Base-by-base conservation (phyloP, 768 basidiomycete species). In the Lactarius akahatsu region DNA sequence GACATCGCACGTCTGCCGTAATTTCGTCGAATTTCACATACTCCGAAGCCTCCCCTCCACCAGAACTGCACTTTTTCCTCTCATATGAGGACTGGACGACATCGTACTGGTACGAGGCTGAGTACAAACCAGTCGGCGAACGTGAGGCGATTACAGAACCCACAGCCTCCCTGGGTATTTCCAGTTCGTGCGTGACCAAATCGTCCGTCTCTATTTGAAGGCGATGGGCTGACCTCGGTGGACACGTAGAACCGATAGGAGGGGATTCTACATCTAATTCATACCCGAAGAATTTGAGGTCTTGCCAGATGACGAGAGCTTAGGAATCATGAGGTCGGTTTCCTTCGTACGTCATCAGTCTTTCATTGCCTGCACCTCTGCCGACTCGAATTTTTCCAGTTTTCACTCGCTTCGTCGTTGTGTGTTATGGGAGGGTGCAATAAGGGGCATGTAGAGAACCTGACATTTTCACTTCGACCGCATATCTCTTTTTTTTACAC, bases 61-160 rank as follows among this genome's bases (percentile, higher is more conserved):
- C 66, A 9, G 66, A 63, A 45, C 50, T 67, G 15, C 62, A 63
- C 38, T 43, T 67, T 34, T 67, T 67, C 57, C 62, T 67, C 13
- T 67, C 66, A 28, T 63, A 67, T 34, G 57, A 52, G n/a, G 66
- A 67, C 36, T 41, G 50, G 54, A 54, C 30, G 28, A 57, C 55
- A 11, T 63, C 66, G 36, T 59, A 67, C 57, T 63, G 57, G 57
- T 28, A 47, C 32, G 50, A 67, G 15, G 34, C 18, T 9, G 57
- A 54, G 23, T 63, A 59, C 57, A 59, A 55, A 43, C 50, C 62
- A 4, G 9, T 9, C 10, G 57, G 47, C 23, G 28, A 23, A 38
- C 56, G 66, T 6, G 50, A 59, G 23, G 62, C 61, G 26, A 59
- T 59, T 23, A 15, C 26, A 38, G 52, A 63, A 28, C 61, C 62